phyloP scores from a whole-genome alignment of 2,329 filamentous ascomycete species.

The Botryotinia narcissicola region DNA sequence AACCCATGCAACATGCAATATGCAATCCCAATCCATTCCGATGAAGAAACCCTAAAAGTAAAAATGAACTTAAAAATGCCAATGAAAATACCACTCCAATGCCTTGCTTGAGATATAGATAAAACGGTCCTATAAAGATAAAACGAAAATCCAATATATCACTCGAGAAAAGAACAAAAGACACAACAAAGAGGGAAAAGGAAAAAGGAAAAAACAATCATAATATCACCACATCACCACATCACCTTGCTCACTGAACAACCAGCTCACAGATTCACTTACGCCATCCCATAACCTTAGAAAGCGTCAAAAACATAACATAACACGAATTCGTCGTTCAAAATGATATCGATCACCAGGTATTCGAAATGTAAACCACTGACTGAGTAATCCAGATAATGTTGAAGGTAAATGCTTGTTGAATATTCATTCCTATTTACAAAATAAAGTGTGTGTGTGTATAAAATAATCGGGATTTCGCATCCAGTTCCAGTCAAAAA shows the following conservation, averaged over 20 bases:
- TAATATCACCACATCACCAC: background rate
- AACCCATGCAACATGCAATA: background rate
- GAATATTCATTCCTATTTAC: conserved; percentile 12
- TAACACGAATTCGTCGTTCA: background rate
- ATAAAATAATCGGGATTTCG: conserved; percentile 13
- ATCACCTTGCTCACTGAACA: background rate
- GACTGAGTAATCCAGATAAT: background rate
- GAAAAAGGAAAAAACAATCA: background rate
- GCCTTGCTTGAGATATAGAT: background rate
- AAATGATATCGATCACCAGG: background rate
- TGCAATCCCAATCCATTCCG: background rate
- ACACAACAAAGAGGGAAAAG: background rate
- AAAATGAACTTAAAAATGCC: background rate
- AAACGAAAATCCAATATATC: background rate
- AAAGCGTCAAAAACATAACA: background rate
- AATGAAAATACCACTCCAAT: background rate
- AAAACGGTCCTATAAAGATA: background rate
- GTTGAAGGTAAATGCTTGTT: background rate
- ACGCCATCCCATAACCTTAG: background rate
- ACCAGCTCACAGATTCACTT: background rate
- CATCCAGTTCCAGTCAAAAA: conserved; percentile 1
- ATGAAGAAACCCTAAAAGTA: background rate
- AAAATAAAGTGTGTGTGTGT: conserved; percentile 10
- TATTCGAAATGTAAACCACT: background rate
- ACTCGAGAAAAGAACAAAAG: background rate